Base-by-base conservation (phyloP, 2,329 filamentous ascomycete genomes). In the Blastomyces percursus region DNA sequence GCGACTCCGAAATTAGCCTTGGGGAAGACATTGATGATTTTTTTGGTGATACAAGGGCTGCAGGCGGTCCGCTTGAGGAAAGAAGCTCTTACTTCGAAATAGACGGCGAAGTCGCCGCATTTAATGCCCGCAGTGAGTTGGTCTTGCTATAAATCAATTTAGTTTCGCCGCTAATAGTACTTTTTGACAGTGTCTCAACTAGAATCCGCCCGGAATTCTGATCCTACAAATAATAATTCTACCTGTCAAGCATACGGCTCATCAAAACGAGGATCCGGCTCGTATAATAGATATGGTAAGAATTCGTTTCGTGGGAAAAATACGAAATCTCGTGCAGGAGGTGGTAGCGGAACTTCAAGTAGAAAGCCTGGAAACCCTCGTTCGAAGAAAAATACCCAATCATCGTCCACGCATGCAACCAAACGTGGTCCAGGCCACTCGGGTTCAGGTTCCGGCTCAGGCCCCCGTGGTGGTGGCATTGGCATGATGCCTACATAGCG, bases 1-100 rank as follows among this genome's bases (percentile, higher is more conserved):
- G 75, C 52, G 75, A 78, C 42, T 77, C 79, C 7, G 72, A 72
- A 48, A 40, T 61, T 38, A 71, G 67, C 65, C 66, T 68, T 40
- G 54, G 63, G 14, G 64, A 67, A 40, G 66, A 64, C 19, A 60
- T 63, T 44, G 64, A 62, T n/a, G 48, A 59, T 27, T 56, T 40
- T 40, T 46, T 35, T 42, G 50, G 38, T 14, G 60, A 60, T 19
- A 54, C 59, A 12, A 46, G 30, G 21, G 46, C 59, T 32, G 19
- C 24, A n/a, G 32, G 14, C 24, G 48, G 27, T 5, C 55, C 54
- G 12, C 6, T 65, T 51, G 59, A 42, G 8, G 64, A 70, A 50
- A 64, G 62, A 32, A 71, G 67, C 63, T 64, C 62, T 44, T 71
- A 68, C 61, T 71, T 71, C 52, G 62, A 67, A 50, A 63, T 62